Conservation (phyloP, 208 protist genomes). For the Wallacemonas collosoma region DNA sequence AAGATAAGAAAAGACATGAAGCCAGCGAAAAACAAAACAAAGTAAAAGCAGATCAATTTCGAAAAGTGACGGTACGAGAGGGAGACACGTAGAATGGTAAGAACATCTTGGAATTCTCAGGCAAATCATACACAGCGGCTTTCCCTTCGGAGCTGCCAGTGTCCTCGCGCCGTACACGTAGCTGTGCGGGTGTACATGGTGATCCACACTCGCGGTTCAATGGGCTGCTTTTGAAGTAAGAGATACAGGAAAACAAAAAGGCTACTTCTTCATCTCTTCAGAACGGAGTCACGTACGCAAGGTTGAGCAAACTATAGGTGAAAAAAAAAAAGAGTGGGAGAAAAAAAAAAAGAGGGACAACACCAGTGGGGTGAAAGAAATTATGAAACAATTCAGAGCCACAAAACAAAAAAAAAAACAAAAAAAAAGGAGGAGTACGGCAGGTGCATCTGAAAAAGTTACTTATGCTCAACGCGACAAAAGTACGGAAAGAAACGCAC, state of each 20-base stretch:
- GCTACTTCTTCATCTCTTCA: background rate
- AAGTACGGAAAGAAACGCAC: no score
- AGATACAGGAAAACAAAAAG: background rate
- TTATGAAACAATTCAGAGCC: background rate
- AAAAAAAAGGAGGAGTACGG: background rate
- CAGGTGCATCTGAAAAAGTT: no score
- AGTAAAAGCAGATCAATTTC: background rate
- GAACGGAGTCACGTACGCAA: background rate
- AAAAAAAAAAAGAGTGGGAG: constrained; percentile 1
- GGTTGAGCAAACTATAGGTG: background rate
- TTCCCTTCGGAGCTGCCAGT: no score
- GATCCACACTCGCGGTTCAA: no score
- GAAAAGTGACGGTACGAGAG: no score
- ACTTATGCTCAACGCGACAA: no score
- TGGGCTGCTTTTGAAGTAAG: background rate
- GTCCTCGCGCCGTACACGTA: no score
- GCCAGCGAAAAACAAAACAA: background rate
- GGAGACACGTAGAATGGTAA: no score
- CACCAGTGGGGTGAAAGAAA: no score
- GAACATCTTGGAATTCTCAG: no score
- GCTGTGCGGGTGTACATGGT: no score
- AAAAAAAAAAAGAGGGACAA: background rate
- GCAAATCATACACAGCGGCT: no score
- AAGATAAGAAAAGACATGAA: constrained; percentile 15
- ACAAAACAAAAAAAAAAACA: constrained; percentile 10